Evolutionary conservation across 805 yeast species (phyloP).

Genomic region (Cyberlindnera saturnus): DNA sequence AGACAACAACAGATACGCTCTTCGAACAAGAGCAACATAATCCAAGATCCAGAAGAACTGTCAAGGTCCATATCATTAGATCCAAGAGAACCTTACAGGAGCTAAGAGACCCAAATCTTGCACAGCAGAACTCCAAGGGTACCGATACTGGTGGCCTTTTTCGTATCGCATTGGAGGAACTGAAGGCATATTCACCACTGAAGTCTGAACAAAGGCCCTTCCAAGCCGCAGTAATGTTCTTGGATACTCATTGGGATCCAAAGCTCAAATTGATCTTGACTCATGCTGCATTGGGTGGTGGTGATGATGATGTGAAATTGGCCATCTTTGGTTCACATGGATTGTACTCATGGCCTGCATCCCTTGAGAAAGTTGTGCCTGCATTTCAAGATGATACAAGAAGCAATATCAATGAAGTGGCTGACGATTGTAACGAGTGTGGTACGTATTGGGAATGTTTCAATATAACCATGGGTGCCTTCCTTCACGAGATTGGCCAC

Average conservation of each 20-base stretch:
- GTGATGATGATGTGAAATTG: conserved; percentile 57
- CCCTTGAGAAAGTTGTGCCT: conserved; percentile 61
- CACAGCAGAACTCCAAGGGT: conserved; percentile 81
- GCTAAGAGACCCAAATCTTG: conserved; percentile 69
- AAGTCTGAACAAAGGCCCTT: conserved; percentile 36
- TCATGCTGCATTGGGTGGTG: conserved; percentile 96
- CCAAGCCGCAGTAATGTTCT: conserved; percentile 78
- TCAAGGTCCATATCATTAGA: conserved; percentile 74
- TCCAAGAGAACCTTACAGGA: conserved; percentile 64
- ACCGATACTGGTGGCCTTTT: conserved; percentile 70
- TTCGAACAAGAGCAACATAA: conserved; percentile 35
- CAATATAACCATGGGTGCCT: conserved; percentile 85
- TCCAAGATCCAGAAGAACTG: conserved; percentile 41
- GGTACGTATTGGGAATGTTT: conserved; percentile 88
- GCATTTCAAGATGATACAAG: conserved; percentile 68
- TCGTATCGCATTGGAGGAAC: conserved; percentile 72
- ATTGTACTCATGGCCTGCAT: conserved; percentile 86
- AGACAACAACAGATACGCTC: conserved; percentile 46
- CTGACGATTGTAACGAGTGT: conserved; percentile 82
- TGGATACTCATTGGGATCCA: conserved; percentile 83
- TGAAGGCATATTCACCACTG: conserved; percentile 49
- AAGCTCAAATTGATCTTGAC: conserved; percentile 53
- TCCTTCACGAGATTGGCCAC: conserved; percentile 94
- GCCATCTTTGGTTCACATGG: conserved; percentile 96
- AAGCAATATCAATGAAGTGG: conserved; percentile 64